Conservation (phyloP, 2,329 filamentous ascomycete genomes). For the Colletotrichum zoysiae region DNA sequence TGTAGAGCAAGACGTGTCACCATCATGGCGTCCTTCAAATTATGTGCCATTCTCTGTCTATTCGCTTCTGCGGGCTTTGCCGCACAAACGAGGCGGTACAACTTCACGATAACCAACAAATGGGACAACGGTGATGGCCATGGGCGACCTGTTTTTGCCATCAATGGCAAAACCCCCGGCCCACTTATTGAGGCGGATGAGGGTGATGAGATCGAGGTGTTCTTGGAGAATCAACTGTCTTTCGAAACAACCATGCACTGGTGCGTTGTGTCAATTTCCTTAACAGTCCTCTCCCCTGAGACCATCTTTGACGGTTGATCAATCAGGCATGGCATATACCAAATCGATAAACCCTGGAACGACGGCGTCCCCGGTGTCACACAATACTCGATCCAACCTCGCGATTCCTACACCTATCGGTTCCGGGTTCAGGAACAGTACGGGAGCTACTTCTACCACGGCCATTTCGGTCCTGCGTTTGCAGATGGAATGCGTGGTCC, state of each 20-base stretch:
- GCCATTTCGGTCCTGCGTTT: slow-evolving; percentile 29
- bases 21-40: slow-evolving; percentile 18
- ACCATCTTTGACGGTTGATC: neutral
- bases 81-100: slow-evolving; percentile 32
- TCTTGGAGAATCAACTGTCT: slow-evolving; percentile 34
- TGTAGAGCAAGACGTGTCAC: neutral
- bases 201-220: slow-evolving; percentile 35
- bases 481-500: slow-evolving; percentile 39
- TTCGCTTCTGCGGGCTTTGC: slow-evolving; percentile 26
- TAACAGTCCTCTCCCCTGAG: neutral
- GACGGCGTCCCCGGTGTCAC: slow-evolving; percentile 35
- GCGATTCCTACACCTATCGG: slow-evolving; percentile 33
- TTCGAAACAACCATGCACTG: slow-evolving; percentile 39
- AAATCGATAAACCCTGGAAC: slow-evolving; percentile 36
- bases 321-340: slow-evolving; percentile 33
- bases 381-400: slow-evolving; percentile 34
- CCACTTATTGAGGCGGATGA: slow-evolving; percentile 38
- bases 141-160: slow-evolving; percentile 33
- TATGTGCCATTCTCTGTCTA: slow-evolving; percentile 9
- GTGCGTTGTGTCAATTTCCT: neutral
- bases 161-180: slow-evolving; percentile 34
- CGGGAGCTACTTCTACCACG: slow-evolving; percentile 35
- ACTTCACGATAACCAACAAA: slow-evolving; percentile 36
- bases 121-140: slow-evolving; percentile 31
- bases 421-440: slow-evolving; percentile 34